Evolutionary conservation across 1,139 yeast genomes (phyloP).

Genomic region (Geotrichum klebahnii): DNA sequence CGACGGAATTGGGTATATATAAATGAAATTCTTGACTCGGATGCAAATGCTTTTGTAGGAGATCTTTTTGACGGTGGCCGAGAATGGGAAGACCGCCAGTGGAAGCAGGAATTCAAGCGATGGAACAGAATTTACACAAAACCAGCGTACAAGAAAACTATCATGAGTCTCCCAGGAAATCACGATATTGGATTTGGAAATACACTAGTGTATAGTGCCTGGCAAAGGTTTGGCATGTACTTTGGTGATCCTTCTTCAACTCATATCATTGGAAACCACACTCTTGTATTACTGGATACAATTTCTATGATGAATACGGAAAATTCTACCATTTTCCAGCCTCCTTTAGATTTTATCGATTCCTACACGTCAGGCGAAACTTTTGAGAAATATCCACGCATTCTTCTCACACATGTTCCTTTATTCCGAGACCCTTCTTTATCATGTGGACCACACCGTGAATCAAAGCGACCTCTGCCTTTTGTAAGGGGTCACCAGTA

Average conservation of each 20-base stretch:
- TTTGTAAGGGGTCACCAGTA: conserved; percentile 69
- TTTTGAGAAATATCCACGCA: conserved; percentile 51
- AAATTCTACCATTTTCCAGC: conserved; percentile 43
- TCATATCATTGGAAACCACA: conserved; percentile 65
- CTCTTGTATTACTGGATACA: conserved; percentile 72
- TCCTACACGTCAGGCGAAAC: conserved; percentile 31
- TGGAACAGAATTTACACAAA: conserved; percentile 60
- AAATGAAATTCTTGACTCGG: conserved; percentile 62
- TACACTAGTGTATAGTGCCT: conserved; percentile 50
- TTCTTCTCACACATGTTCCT: conserved; percentile 78
- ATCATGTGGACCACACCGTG: conserved; percentile 67
- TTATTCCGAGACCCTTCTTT: conserved; percentile 55
- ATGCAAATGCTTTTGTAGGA: conserved; percentile 75
- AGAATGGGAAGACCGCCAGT: conserved; percentile 63
- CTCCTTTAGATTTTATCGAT: conserved; percentile 45
- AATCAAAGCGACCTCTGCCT: conserved; percentile 53
- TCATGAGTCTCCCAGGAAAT: conserved; percentile 76
- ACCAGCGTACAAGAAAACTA: conserved; percentile 46
- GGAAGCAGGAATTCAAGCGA: conserved; percentile 71
- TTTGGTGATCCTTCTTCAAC: conserved; percentile 69
- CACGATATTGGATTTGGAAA: conserved; percentile 94
- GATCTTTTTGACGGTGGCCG: conserved; percentile 95
- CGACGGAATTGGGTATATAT: conserved; percentile 68
- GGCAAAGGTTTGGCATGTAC: conserved; percentile 59
- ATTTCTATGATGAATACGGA: conserved; percentile 63